Evolutionary conservation across 1,284 basidiomycete genomes (phyloP).

Genomic region (Irpex rosettiformis): DNA sequence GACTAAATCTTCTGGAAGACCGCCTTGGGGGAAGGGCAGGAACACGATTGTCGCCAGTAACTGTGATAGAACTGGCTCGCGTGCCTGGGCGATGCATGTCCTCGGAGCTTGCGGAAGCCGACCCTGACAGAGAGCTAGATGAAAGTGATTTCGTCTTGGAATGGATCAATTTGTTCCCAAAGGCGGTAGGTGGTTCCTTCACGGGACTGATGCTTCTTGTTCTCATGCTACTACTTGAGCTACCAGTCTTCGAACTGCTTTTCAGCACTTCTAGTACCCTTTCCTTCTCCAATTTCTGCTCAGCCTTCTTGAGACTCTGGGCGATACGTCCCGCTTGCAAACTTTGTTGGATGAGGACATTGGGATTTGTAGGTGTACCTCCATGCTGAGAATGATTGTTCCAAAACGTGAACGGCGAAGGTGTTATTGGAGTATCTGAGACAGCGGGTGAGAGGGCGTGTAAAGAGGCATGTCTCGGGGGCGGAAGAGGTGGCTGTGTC

Average conservation of each 20-base stretch:
- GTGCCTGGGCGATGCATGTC: neutral
- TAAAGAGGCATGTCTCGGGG: conserved; percentile 27
- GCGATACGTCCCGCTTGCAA: conserved; percentile 67
- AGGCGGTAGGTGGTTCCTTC: conserved; percentile 21
- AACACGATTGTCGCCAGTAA: conserved; percentile 15
- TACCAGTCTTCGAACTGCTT: conserved; percentile 22
- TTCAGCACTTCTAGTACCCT: conserved; percentile 69
- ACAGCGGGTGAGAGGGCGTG: conserved; percentile 9
- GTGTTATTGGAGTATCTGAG: conserved; percentile 10
- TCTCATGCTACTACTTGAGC: conserved; percentile 23
- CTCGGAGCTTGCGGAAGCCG: conserved; percentile 3
- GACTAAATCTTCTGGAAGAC: conserved; percentile 19
- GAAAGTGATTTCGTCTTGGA: conserved; percentile 11
- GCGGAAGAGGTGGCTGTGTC: conserved; percentile 20
- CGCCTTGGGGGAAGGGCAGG: conserved; percentile 33
- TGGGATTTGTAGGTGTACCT: conserved; percentile 18
- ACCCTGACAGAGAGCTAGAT: conserved; percentile 10
- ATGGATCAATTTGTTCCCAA: conserved; percentile 7
- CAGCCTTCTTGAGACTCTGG: conserved; percentile 62
- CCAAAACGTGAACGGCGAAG: conserved; percentile 22
- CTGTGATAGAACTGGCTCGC: neutral
- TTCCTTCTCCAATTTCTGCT: conserved; percentile 64
- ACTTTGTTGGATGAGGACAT: conserved; percentile 59
- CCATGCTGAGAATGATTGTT: conserved; percentile 12
- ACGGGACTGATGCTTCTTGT: conserved; percentile 30